These are phyloP conservation scores for Thinopyrum elongatum DNA, from an alignment of 176 grass and related monocot species.

Conservation along the genomic window DNA sequence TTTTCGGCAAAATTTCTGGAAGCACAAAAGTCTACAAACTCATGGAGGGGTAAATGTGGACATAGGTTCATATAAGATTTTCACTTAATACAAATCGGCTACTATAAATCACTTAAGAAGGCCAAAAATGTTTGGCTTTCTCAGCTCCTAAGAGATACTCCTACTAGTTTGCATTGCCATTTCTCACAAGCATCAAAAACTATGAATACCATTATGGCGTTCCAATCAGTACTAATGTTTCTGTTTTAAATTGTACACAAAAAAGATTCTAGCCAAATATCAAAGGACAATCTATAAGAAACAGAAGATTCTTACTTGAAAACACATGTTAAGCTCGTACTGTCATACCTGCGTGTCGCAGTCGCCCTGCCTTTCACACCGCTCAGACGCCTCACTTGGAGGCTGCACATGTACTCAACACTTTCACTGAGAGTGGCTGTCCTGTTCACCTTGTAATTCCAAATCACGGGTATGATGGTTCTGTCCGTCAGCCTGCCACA, in stretches of 20 bases:
- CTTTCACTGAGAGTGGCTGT: conserved; percentile 10
- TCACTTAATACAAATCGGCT: background rate
- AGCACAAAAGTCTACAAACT: background rate
- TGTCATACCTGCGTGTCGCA: background rate
- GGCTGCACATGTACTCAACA: conserved; percentile 8
- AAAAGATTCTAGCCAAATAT: background rate
- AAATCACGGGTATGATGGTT: background rate
- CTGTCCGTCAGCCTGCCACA: background rate
- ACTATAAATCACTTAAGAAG: background rate
- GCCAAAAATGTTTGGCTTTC: background rate
- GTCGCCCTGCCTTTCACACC: background rate
- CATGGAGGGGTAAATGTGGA: background rate
- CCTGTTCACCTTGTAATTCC: conserved; percentile 6
- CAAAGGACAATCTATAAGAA: background rate
- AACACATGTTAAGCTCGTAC: background rate
- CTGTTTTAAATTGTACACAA: background rate
- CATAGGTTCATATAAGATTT: background rate
- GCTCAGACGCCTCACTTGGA: conserved; percentile 4
- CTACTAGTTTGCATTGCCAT: too few species aligned
- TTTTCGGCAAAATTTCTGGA: background rate
- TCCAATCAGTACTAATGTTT: background rate
- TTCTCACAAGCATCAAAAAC: background rate
- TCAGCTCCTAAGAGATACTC: background rate
- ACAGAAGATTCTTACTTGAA: background rate
- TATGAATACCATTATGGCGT: background rate